These are phyloP conservation scores for Podospora sp. DNA, from an alignment of 495 filamentous ascomycete genomes.

Conservation along the genomic window DNA sequence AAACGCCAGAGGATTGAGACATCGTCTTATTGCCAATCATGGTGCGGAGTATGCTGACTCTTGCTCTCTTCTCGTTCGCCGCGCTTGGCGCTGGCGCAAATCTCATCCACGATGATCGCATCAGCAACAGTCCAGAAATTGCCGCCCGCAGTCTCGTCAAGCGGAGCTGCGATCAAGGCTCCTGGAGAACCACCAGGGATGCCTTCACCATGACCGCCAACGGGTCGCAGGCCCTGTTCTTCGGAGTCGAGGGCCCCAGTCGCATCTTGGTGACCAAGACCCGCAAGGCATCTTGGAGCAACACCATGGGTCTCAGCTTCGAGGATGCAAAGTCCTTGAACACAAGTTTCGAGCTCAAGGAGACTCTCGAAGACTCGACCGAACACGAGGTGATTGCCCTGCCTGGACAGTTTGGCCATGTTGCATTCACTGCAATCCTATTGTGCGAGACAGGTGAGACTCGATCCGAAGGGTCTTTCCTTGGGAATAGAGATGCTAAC, in stretches of 20 bases:
- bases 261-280: background rate
- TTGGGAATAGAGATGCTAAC: background rate
- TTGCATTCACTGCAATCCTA: background rate
- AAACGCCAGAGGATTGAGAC: too few relatives aligned
- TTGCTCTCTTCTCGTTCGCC: background rate
- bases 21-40: too few relatives aligned
- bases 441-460: background rate
- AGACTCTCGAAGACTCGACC: background rate
- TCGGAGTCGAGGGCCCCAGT: background rate
- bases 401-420: background rate
- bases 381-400: background rate
- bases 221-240: background rate
- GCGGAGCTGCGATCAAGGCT: background rate
- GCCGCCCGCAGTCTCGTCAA: background rate
- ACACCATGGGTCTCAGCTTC: background rate
- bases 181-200: background rate
- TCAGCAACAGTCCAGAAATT: background rate
- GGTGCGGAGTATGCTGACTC: background rate
- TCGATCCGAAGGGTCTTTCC: too few relatives aligned
- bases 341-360: background rate
- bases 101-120: background rate
- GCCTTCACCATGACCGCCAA: background rate
- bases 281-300: background rate
- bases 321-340: background rate
- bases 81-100: background rate